Conservation (phyloP, 2,329 filamentous ascomycete species). For the Trichoderma aggressivum region DNA sequence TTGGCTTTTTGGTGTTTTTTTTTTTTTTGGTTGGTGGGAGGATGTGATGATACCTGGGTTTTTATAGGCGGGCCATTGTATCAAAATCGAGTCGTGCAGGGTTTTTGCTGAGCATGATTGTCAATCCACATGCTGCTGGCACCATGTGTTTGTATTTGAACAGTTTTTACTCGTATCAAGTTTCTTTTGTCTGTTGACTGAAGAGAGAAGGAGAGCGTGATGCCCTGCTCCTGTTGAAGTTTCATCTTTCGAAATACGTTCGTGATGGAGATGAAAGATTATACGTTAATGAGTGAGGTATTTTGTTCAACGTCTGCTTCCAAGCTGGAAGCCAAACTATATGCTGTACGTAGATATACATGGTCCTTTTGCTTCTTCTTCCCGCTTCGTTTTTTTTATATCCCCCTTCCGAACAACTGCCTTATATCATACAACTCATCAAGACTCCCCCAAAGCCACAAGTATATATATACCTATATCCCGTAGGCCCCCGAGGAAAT, state of each 20-base stretch:
- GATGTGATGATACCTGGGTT: conserved; percentile 7
- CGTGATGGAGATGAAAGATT: not conserved
- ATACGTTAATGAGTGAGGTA: conserved; percentile 23
- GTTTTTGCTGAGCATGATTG: not conserved
- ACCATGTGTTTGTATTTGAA: not conserved
- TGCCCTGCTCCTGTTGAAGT: not conserved
- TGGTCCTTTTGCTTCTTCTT: not conserved
- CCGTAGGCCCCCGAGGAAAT: not conserved
- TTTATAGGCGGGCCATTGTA: conserved; percentile 4
- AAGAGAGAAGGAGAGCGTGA: not conserved
- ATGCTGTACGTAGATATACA: conserved; percentile 12
- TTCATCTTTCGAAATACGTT: not conserved
- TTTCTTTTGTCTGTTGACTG: not conserved
- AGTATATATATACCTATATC: not conserved
- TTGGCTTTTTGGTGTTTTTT: not conserved
- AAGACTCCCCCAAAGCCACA: not conserved
- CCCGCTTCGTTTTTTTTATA: not conserved
- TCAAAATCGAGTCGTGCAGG: not conserved
- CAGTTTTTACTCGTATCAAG: not conserved
- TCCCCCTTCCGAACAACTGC: conserved; percentile 2
- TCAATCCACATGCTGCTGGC: not conserved
- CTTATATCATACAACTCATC: conserved; percentile 17
- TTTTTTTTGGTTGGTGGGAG: not conserved
- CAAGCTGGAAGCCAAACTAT: conserved; percentile 4
- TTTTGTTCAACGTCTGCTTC: conserved; percentile 14